Evolutionary conservation across 805 yeast genomes (phyloP).

Genomic region (Zygotorulaspora florentina): DNA sequence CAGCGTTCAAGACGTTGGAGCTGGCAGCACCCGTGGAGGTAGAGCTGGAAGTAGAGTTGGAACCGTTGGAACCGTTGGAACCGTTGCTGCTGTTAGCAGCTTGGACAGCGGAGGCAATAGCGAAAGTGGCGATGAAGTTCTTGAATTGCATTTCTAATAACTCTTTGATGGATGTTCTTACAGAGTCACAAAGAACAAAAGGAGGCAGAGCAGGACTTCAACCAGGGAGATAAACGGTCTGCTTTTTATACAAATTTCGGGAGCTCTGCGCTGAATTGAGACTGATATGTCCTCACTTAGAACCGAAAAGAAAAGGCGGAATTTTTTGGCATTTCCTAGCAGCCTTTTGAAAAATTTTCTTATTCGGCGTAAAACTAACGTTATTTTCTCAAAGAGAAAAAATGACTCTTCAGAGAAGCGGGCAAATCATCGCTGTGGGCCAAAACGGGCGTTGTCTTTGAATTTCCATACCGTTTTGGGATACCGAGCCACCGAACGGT

Average conservation of each 20-base stretch:
- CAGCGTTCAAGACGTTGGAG: constrained; percentile 59
- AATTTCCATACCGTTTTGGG: neutral
- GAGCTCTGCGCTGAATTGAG: neutral
- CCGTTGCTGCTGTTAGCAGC: constrained; percentile 52
- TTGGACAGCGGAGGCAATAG: constrained; percentile 65
- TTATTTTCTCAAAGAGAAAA: neutral
- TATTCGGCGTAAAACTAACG: neutral
- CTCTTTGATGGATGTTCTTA: neutral
- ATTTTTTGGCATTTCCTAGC: too few relatives aligned
- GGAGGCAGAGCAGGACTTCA: neutral
- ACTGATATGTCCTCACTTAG: neutral
- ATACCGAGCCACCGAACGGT: neutral
- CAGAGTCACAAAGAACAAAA: neutral
- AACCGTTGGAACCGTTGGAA: constrained; percentile 42
- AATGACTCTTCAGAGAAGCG: neutral
- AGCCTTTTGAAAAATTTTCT: neutral
- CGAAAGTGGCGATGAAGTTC: constrained; percentile 61
- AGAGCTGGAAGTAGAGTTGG: constrained; percentile 39
- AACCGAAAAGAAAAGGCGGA: neutral
- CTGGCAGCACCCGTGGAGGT: constrained; percentile 48
- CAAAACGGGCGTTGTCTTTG: neutral
- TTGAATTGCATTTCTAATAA: constrained; percentile 62
- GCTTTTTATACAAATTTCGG: neutral
- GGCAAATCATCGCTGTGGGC: too few relatives aligned
- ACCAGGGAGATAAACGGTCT: neutral